Conservation (phyloP, 1,284 basidiomycete species). For the Fomes fomentarius region DNA sequence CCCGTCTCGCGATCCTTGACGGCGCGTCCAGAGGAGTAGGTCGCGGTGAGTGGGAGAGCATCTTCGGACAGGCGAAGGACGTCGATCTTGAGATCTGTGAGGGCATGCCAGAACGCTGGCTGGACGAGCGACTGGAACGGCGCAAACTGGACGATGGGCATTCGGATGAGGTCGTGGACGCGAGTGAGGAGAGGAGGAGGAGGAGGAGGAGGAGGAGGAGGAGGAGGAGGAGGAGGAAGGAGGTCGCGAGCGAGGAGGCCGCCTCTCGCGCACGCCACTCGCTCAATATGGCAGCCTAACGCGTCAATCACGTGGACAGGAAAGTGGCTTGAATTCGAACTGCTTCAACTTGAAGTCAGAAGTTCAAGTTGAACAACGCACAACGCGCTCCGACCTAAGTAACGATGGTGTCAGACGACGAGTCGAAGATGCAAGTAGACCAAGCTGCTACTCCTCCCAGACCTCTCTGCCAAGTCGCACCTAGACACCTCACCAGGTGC, state of each 20-base stretch:
- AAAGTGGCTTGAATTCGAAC: too few species aligned
- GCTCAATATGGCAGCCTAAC: not conserved
- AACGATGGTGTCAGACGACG: too few species aligned
- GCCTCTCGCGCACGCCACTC: too few species aligned
- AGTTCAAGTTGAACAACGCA: too few species aligned
- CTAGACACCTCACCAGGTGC: not conserved
- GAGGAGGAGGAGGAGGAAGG: too few species aligned
- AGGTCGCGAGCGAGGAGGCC: too few species aligned
- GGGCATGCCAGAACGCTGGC: slow-evolving; percentile 92
- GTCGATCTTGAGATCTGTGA: slow-evolving; percentile 91
- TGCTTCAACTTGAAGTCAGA: too few species aligned
- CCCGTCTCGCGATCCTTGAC: slow-evolving; percentile 78
- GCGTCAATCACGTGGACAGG: not conserved
- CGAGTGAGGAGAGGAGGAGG: too few species aligned
- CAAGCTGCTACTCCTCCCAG: not conserved
- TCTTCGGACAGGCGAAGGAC: slow-evolving; percentile 85
- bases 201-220: too few species aligned
- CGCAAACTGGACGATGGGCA: slow-evolving; percentile 81
- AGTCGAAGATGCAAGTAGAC: too few species aligned
- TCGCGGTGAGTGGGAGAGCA: slow-evolving; percentile 63
- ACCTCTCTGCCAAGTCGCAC: not conserved
- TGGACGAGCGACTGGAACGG: slow-evolving; percentile 88
- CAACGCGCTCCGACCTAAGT: too few species aligned
- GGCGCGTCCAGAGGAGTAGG: slow-evolving; percentile 73
- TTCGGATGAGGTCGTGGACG: slow-evolving; percentile 21